Base-by-base conservation (phyloP, 495 filamentous ascomycete genomes). In the Hapsidospora chrysogenum region DNA sequence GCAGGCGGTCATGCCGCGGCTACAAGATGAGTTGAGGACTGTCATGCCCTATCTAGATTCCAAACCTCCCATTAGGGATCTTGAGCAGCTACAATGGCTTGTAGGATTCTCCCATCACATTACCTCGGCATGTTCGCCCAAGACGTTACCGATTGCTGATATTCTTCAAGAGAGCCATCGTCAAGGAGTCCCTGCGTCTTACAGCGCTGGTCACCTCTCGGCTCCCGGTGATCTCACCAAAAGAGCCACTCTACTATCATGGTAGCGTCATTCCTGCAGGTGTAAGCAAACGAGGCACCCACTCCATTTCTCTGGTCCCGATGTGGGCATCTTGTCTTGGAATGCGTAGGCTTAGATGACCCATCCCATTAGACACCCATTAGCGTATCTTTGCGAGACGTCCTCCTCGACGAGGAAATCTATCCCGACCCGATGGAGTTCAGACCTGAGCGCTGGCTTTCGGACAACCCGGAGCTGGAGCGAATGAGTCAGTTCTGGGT, bases 401-500 rank as follows among this genome's bases (percentile, higher is more conserved):
- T 37, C 20, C 37, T 35, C 21, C 35, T 31, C 7, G 33, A 38
- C 17, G 33, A 28, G 1, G 33, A 33, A 6, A 28, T 41, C 1
- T 41, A 37, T 13, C 39, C 39, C 10, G 27, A 27, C 6, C 34
- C 40, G 4, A 32, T 21, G 29, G 20, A 15, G 14, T 41, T 41
- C 23, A 27, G 21, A 4, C 40, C 40, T 5, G 29, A 41, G 29
- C 40, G 40, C 11, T 41, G 35, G 40, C 23, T 41, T 15, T n/a
- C n/a, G n/a, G 20, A 34, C 10, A 20, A 23, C 21, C 37, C 37
- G 1, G 40, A 41, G 7, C 10, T 9, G 35, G 32, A 30, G 7
- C n/a, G n/a, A n/a, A n/a, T n/a, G n/a, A 18, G 43, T 10, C 43
- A 39, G 39, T 32, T 33, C 7, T 49, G 38, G 18, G 40, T 25